Conservation (phyloP, 257 asterid species). For the Solanum tarijense region DNA sequence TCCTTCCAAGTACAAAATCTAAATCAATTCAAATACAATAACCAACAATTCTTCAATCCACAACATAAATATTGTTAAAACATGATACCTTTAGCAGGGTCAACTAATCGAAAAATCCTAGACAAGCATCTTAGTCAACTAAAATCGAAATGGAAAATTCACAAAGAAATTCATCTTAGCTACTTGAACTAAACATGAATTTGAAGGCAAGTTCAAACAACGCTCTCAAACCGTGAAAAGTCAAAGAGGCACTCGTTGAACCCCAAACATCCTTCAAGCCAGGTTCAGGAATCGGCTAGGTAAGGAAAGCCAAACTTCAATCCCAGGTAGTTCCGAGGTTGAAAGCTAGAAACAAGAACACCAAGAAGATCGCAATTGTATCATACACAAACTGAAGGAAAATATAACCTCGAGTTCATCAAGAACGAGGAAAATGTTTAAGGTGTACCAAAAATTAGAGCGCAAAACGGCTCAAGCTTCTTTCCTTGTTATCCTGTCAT, state of each 20-base stretch:
- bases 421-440: neutral
- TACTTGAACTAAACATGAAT: neutral
- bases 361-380: neutral
- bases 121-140: neutral
- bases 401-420: neutral
- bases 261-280: neutral
- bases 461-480: slow-evolving; percentile 48
- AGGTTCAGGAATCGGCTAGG: neutral
- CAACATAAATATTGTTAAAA: no score
- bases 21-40: no score
- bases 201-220: neutral
- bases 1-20: neutral
- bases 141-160: neutral
- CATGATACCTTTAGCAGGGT: no score
- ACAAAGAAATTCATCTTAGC: neutral
- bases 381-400: neutral
- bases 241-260: neutral
- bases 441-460: neutral
- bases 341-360: neutral
- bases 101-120: no score
- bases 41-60: no score
- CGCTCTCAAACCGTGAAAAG: neutral
- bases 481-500: slow-evolving; percentile 82
- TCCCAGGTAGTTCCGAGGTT: neutral
- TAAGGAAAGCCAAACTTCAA: neutral